phyloP scores from a whole-genome alignment of 1,284 basidiomycete genomes.

The Malassezia yamatoensis region DNA sequence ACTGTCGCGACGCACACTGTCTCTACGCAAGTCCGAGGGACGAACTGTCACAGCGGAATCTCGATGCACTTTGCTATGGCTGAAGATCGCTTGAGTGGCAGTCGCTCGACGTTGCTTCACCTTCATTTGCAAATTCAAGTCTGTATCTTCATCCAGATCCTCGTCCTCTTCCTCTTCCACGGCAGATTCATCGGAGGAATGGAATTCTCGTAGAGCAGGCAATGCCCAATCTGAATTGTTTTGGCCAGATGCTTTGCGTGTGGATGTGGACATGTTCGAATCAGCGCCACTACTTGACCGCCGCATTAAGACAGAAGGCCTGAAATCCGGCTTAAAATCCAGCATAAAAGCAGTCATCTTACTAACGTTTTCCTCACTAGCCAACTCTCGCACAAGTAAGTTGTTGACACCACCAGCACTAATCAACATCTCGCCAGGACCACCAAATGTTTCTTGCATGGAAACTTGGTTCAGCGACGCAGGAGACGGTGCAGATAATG shows the following conservation, averaged over 20 bases:
- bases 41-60: conserved; percentile 39
- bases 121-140: conserved; percentile 23
- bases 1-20: conserved; percentile 26
- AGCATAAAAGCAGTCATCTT: conserved; percentile 73
- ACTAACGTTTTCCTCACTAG: conserved; percentile 62
- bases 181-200: conserved; percentile 27
- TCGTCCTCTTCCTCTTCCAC: conserved; percentile 44
- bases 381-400: conserved; percentile 79
- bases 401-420: conserved; percentile 53
- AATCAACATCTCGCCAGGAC: conserved; percentile 20
- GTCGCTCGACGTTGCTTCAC: conserved; percentile 16
- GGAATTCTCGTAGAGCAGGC: conserved; percentile 17
- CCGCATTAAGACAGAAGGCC: no score
- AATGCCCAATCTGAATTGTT: background rate
- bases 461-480: conserved; percentile 51
- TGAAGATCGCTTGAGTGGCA: background rate
- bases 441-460: conserved; percentile 40
- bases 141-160: conserved; percentile 17
- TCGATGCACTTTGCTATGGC: conserved; percentile 20
- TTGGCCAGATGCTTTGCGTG: conserved; percentile 1
- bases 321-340: conserved; percentile 38
- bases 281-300: background rate
- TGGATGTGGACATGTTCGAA: background rate
- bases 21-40: conserved; percentile 29
- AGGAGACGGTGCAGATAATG: conserved; percentile 80